A percentile compares a stretch with the other conserved stretches of the same genome.
Evolutionary conservation across 148 eudicot genomes (phyloP).

Genomic region (Camellia sinensis): DNA sequence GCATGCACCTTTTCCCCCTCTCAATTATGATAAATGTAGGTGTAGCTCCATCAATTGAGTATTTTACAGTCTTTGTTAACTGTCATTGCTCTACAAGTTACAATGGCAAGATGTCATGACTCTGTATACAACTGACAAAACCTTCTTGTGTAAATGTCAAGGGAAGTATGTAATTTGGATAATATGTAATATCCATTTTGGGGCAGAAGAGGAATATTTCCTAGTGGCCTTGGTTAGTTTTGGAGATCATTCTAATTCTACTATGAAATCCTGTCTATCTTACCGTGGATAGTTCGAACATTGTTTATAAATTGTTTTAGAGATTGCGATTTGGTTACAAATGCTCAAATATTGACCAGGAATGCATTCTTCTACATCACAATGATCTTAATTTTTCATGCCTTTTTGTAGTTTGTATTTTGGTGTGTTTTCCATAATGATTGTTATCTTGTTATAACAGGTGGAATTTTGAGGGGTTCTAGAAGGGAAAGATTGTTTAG

Average conservation of each 20-base stretch:
- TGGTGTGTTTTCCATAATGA: neutral
- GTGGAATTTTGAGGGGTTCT: constrained; percentile 91
- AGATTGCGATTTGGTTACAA: neutral
- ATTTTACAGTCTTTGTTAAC: neutral
- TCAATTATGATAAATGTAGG: neutral
- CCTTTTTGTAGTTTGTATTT: neutral
- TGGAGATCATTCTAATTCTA: neutral
- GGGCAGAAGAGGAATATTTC: neutral
- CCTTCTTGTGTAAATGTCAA: neutral
- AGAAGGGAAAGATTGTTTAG: constrained; percentile 93
- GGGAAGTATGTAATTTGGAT: neutral
- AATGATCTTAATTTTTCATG: neutral
- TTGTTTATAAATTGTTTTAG: neutral
- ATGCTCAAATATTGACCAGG: neutral
- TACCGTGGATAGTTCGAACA: neutral
- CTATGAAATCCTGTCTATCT: neutral
- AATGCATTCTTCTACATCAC: neutral
- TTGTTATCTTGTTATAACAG: constrained; percentile 28
- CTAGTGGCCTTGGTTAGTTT: neutral
- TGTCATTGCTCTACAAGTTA: neutral
- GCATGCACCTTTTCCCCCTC: neutral
- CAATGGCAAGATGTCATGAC: neutral
- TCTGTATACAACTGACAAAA: neutral
- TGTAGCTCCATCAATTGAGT: neutral
- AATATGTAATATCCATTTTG: neutral